Base-by-base conservation (phyloP, 2,329 filamentous ascomycete genomes). In the Herpotrichia juniperi region DNA sequence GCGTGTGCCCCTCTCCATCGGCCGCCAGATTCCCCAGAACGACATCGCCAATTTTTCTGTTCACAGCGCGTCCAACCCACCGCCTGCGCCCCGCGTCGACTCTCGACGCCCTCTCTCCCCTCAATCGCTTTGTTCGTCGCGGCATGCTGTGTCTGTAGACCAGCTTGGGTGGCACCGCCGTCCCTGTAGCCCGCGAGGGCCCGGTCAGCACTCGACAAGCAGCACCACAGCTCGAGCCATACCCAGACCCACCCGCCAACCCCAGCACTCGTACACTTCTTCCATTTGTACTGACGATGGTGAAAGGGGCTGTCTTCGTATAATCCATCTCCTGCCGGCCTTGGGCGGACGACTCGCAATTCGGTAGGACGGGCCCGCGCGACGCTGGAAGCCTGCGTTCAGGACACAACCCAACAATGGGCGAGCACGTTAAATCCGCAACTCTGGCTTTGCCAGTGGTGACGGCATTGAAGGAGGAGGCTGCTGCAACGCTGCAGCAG, bases 371-470 rank as follows among this genome's bases (percentile, higher is more conserved):
- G 26, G 50, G 42, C 57, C 46, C 37, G 49, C 30, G 17, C 43
- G 32, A 57, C 50, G 35, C 10, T 46, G 34, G 31, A 26, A 46
- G 45, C 48, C 42, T 54, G 28, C 47, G 34, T 49, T 46, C 51
- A 49, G n/a, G 45, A 54, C 39, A 59, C 58, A 42, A 42, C 51
- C 46, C 44, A 42, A 50, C 52, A 55, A 71, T 70, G 67, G 68
- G 64, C 54, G 69, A 70, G 25, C 62, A 61, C 48, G 57, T 55
- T 47, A 64, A 56, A 51, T 61, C 64, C 17, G 54, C 60, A 45
- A 71, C 66, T 30, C 66, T 79, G 64, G 72, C 72, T 21, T 75
- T 77, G 53, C 78, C 76, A 28, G 76, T 72, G 10, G 75, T 80
- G 48, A 67, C 68, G 22, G 75, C 77, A 22, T 62, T 80, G 61